Conservation (phyloP, 129 eudicot species). For the Chrysanthemum seticuspe region DNA sequence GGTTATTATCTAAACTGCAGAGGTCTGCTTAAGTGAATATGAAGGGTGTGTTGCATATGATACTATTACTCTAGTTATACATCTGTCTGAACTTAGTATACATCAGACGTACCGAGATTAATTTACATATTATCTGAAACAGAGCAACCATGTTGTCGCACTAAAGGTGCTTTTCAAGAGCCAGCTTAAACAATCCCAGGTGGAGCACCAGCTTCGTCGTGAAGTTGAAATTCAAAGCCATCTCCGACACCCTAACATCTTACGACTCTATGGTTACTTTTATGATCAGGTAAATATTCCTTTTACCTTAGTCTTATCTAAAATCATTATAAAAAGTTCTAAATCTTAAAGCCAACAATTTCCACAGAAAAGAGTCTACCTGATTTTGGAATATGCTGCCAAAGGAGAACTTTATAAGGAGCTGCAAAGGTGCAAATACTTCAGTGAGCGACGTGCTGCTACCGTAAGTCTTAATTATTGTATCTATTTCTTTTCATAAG, state of each 20-base stretch:
- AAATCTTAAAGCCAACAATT: neutral
- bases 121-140: slow-evolving; percentile 22
- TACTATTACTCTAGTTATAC: neutral
- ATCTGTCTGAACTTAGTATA: neutral
- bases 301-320: neutral
- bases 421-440: slow-evolving; percentile 75
- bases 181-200: slow-evolving; percentile 86
- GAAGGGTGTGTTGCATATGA: neutral
- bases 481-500: neutral
- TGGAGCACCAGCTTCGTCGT: slow-evolving; percentile 82
- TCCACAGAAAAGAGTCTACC: slow-evolving; percentile 77
- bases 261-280: slow-evolving; percentile 79
- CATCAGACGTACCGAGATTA: neutral
- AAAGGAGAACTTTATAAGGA: slow-evolving; percentile 87
- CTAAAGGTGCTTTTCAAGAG: slow-evolving; percentile 77
- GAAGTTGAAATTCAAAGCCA: slow-evolving; percentile 91
- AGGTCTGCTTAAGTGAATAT: slow-evolving; percentile 7
- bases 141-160: slow-evolving; percentile 84
- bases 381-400: slow-evolving; percentile 79
- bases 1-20: slow-evolving; percentile 2
- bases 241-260: slow-evolving; percentile 77
- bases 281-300: slow-evolving; percentile 58
- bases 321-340: neutral
- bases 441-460: slow-evolving; percentile 73
- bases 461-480: slow-evolving; percentile 48